Conservation (phyloP, 2,329 filamentous ascomycete genomes). For the Grosmannia serpens region DNA sequence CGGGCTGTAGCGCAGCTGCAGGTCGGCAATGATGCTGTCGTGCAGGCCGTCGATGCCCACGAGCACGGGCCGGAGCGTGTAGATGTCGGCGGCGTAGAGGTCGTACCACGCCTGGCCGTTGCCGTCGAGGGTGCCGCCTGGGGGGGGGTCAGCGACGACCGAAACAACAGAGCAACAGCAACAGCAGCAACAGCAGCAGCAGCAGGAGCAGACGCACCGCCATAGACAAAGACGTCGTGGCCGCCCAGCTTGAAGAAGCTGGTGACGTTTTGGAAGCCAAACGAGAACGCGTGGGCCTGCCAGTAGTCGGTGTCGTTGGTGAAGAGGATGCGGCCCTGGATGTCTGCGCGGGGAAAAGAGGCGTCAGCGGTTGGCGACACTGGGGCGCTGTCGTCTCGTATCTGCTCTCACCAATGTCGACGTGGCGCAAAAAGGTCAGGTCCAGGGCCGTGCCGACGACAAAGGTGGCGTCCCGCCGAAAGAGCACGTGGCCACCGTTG, state of each 20-base stretch:
- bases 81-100: neutral
- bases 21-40: slow-evolving; percentile 41
- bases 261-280: slow-evolving; percentile 52
- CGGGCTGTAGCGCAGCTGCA: slow-evolving; percentile 39
- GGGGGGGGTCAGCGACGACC: too few relatives aligned
- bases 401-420: slow-evolving; percentile 30
- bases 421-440: slow-evolving; percentile 39
- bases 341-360: slow-evolving; percentile 4
- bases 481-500: slow-evolving; percentile 47
- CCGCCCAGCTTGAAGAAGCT: slow-evolving; percentile 59
- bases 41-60: slow-evolving; percentile 48
- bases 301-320: slow-evolving; percentile 56
- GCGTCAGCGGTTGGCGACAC: too few relatives aligned
- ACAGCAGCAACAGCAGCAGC: too few relatives aligned
- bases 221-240: slow-evolving; percentile 54
- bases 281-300: slow-evolving; percentile 50
- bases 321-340: slow-evolving; percentile 38
- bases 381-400: too few relatives aligned
- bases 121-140: slow-evolving; percentile 22
- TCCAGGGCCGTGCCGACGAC: slow-evolving; percentile 45
- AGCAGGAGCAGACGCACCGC: too few relatives aligned
- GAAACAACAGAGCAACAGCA: slow-evolving; percentile 15
- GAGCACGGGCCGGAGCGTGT: slow-evolving; percentile 42
- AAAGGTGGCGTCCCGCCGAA: slow-evolving; percentile 35
- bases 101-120: slow-evolving; percentile 53